These are phyloP conservation scores for Sphaerulina populicola DNA, from an alignment of 2,329 filamentous ascomycete genomes.

Conservation along the genomic window DNA sequence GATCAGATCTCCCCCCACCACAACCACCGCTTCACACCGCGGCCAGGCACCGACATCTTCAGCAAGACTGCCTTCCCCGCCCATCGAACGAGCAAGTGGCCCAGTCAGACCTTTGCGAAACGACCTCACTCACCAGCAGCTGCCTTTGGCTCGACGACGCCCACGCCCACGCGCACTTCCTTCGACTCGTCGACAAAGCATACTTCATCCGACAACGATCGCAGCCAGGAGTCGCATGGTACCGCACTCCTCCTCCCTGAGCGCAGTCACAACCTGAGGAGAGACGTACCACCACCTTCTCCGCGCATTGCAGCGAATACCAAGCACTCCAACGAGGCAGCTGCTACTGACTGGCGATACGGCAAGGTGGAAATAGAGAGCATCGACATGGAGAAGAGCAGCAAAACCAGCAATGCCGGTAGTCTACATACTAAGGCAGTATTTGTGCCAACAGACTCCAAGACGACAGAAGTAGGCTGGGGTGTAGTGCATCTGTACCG, in stretches of 20 bases:
- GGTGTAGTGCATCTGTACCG: conserved; percentile 91
- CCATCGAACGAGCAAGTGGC: conserved; percentile 37
- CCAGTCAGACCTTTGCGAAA: conserved; percentile 16
- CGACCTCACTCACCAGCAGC: conserved; percentile 10
- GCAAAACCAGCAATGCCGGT: conserved; percentile 37
- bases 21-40: conserved; percentile 31
- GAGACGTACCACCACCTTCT: conserved; percentile 27
- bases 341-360: conserved; percentile 68
- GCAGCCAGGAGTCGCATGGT: conserved; percentile 27
- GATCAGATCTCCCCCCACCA: too few relatives aligned
- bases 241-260: conserved; percentile 32
- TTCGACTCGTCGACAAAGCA: conserved; percentile 13
- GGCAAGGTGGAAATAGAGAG: conserved; percentile 70
- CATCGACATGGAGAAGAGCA: conserved; percentile 57
- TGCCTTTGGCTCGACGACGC: conserved; percentile 3
- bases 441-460: conserved; percentile 62
- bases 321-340: conserved; percentile 42
- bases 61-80: conserved; percentile 35
- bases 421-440: conserved; percentile 70
- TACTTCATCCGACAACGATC: conserved; percentile 16
- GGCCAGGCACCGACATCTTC: conserved; percentile 41
- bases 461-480: conserved; percentile 74
- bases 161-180: conserved; percentile 4
- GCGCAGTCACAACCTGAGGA: conserved; percentile 32
- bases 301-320: conserved; percentile 29